Percentiles rank a stretch among this genome's conserved stretches.
phyloP scores from a whole-genome alignment of 805 yeast genomes.

The Yarrowia sp. region DNA sequence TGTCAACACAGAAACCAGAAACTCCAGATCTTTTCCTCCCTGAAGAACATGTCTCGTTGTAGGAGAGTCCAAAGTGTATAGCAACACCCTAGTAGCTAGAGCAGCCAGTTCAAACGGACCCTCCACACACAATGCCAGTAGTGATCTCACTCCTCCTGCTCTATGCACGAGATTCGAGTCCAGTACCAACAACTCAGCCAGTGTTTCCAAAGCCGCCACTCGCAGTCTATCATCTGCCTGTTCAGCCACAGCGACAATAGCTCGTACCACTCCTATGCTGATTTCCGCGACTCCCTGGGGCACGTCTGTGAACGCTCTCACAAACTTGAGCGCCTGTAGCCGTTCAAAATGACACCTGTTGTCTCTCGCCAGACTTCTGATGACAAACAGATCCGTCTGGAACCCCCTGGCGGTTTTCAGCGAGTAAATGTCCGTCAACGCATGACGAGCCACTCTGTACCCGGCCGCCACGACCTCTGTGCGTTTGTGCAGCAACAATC shows the following conservation, averaged over 20 bases:
- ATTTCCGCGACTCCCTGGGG: slow-evolving; percentile 61
- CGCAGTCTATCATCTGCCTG: slow-evolving; percentile 60
- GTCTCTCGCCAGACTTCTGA: slow-evolving; percentile 69
- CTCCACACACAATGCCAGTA: slow-evolving; percentile 59
- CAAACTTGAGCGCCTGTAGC: slow-evolving; percentile 75
- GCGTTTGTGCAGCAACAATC: slow-evolving; percentile 62
- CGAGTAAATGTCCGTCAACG: slow-evolving; percentile 63
- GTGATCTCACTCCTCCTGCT: slow-evolving; percentile 56
- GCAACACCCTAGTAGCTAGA: slow-evolving; percentile 56
- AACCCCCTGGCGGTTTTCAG: slow-evolving; percentile 60
- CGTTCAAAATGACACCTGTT: slow-evolving; percentile 65
- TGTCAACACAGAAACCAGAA: slow-evolving; percentile 73
- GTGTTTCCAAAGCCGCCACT: slow-evolving; percentile 59
- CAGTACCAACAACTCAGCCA: slow-evolving; percentile 59
- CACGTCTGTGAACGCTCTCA: slow-evolving; percentile 66
- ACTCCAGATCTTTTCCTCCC: slow-evolving; percentile 67
- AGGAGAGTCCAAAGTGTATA: slow-evolving; percentile 65
- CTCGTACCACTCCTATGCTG: slow-evolving; percentile 68
- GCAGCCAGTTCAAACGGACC: slow-evolving; percentile 59
- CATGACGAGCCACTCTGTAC: slow-evolving; percentile 72
- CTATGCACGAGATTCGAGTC: slow-evolving; percentile 55
- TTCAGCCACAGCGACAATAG: slow-evolving; percentile 69
- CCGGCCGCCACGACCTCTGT: slow-evolving; percentile 76
- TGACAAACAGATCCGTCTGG: slow-evolving; percentile 67
- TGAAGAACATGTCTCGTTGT: slow-evolving; percentile 60